Conservation (phyloP, 2,329 filamentous ascomycete genomes). For the Exophiala lecanii-corni region DNA sequence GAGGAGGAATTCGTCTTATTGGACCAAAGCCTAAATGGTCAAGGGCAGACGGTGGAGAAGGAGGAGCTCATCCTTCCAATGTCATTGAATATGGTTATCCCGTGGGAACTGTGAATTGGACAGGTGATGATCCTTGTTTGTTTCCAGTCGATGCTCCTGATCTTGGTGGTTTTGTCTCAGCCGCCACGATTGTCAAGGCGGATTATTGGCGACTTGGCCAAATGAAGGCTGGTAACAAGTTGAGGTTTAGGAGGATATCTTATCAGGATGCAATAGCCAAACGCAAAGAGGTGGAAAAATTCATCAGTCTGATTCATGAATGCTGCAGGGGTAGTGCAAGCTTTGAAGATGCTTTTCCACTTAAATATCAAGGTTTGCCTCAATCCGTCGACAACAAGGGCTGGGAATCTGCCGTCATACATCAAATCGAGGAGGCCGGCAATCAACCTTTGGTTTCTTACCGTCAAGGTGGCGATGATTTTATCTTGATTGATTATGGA, state of each 20-base stretch:
- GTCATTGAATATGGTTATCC: conserved; percentile 58
- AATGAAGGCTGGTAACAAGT: conserved; percentile 53
- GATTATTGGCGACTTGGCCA: conserved; percentile 61
- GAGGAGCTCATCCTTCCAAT: conserved; percentile 59
- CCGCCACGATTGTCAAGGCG: conserved; percentile 52
- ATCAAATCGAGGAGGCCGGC: conserved; percentile 33
- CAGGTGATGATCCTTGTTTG: conserved; percentile 57
- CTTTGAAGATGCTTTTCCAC: conserved; percentile 32
- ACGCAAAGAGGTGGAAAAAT: conserved; percentile 41
- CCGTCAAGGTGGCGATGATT: conserved; percentile 46
- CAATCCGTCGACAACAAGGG: conserved; percentile 21
- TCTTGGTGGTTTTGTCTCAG: conserved; percentile 57
- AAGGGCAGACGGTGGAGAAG: conserved; percentile 56
- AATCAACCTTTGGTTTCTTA: conserved; percentile 40
- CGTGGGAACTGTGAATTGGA: conserved; percentile 56
- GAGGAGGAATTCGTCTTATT: conserved; percentile 56
- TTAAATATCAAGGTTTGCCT: conserved; percentile 28
- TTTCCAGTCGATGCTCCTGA: conserved; percentile 57
- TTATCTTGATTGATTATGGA: conserved; percentile 56
- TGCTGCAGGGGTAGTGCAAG: conserved; percentile 33
- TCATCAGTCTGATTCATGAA: conserved; percentile 41
- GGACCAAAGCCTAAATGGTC: conserved; percentile 58
- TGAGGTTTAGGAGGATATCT: conserved; percentile 49
- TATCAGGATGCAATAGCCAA: conserved; percentile 49
- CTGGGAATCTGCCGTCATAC: conserved; percentile 32